Conservation (phyloP, 1,139 yeast genomes). For the Suhomyces atakaporum region DNA sequence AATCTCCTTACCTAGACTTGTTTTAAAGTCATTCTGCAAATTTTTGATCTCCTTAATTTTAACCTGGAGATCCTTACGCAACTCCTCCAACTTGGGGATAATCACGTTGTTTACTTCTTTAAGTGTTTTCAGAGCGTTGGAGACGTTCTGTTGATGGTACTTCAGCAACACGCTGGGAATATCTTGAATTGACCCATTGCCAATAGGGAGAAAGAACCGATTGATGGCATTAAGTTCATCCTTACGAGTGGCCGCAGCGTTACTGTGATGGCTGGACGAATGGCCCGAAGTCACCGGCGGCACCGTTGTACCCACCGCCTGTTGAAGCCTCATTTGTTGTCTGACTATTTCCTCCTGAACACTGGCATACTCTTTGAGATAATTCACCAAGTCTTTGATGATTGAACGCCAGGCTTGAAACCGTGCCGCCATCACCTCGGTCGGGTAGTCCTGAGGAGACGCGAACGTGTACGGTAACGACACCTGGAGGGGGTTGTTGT, state of each 20-base stretch:
- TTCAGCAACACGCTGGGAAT: slow-evolving; percentile 72
- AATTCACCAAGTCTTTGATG: slow-evolving; percentile 70
- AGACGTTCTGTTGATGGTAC: slow-evolving; percentile 73
- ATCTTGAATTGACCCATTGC: slow-evolving; percentile 82
- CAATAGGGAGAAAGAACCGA: slow-evolving; percentile 66
- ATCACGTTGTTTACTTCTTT: slow-evolving; percentile 69
- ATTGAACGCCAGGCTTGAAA: slow-evolving; percentile 86
- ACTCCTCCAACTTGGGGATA: slow-evolving; percentile 83
- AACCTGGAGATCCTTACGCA: slow-evolving; percentile 76
- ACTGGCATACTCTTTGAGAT: slow-evolving; percentile 75
- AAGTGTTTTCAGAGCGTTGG: slow-evolving; percentile 63
- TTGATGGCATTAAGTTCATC: slow-evolving; percentile 43
- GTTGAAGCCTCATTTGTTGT: slow-evolving; percentile 78
- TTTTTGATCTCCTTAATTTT: slow-evolving; percentile 87
- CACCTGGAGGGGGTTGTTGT: slow-evolving; percentile 41
- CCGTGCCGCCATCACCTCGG: slow-evolving; percentile 81
- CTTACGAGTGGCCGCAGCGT: slow-evolving; percentile 18
- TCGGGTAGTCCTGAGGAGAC: slow-evolving; percentile 54
- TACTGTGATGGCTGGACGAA: slow-evolving; percentile 12
- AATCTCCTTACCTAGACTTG: slow-evolving; percentile 68
- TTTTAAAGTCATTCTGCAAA: slow-evolving; percentile 79
- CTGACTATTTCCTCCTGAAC: slow-evolving; percentile 87
- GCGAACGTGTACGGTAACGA: slow-evolving; percentile 39
- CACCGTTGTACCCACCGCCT: slow-evolving; percentile 57
- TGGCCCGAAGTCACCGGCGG: slow-evolving; percentile 15